Base-by-base conservation (phyloP, 2,329 filamentous ascomycete genomes). In the Aschersonia sp. region DNA sequence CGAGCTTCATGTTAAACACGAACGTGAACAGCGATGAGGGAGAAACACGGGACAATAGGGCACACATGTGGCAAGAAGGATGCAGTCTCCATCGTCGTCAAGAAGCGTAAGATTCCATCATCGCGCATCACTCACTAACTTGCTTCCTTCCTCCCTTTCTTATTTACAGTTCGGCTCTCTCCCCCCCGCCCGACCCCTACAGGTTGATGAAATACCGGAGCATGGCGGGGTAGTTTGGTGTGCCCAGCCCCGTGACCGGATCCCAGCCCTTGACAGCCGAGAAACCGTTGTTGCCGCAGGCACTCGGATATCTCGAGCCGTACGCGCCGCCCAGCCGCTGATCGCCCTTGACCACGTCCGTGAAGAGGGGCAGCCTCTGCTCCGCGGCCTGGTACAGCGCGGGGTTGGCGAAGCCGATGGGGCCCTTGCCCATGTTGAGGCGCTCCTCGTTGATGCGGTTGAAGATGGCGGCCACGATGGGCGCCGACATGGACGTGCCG, bases 401-500 rank as follows among this genome's bases (percentile, higher is more conserved):
- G 8, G 64, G 61, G 41, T 66, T 69, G 8, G 64, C 56, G 44
- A 67, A 56, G 35, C 61, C 61, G 2, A 62, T 51, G 0, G 55
- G 48, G 8, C 54, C 50, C 55, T 62, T 63, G 7, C 58, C 57
- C 1, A 51, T 55, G n/a, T 48, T 48, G 43, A 62, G 42, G 8
- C 59, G 53, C 51, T 58, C 56, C 41, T 56, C 59, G 30, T 62
- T 63, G 6, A 62, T 55, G 43, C 62, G 51, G n/a, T 53, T 59
- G 41, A 66, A 51, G 47, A 68, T 61, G 37, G 55, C 54, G 5
- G 54, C 62, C n/a, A 64, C 59, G 11, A 61, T 56, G 2, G 63
- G 64, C 5, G 60, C 59, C 5, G 61, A 58, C 35, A 59, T 61
- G 45, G 68, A 73, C 0, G 76, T 79, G 11, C 74, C 75, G 45